These are phyloP conservation scores for Jimgerdemannia lactiflua DNA, from an alignment of 192 early-diverging fungal genomes.

Conservation along the genomic window DNA sequence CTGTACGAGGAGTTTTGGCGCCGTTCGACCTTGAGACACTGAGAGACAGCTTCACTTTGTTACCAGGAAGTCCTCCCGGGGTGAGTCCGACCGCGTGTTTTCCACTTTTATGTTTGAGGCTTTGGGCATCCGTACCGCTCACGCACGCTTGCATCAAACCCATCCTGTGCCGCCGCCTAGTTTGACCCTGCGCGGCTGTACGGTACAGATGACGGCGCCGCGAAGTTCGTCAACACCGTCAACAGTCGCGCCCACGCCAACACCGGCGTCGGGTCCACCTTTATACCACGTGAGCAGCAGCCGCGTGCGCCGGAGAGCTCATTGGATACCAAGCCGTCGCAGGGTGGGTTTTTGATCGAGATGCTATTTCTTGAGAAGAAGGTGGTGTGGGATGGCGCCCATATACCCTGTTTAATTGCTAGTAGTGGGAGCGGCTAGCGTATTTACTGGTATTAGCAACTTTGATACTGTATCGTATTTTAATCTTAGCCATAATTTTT, in stretches of 20 bases:
- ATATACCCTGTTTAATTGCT: no score
- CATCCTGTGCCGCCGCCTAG: not conserved
- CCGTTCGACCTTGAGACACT: slow-evolving; percentile 25
- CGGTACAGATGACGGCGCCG: not conserved
- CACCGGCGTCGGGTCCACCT: not conserved
- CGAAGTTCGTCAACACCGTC: not conserved
- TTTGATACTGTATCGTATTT: not conserved
- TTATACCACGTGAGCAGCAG: not conserved
- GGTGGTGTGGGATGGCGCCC: no score
- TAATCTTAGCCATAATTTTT: not conserved
- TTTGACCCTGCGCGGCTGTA: not conserved
- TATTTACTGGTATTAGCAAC: no score
- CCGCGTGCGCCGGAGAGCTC: not conserved
- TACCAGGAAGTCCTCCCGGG: slow-evolving; percentile 29
- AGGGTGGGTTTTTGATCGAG: not conserved
- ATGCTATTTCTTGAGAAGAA: no score
- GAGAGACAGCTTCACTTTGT: slow-evolving; percentile 23
- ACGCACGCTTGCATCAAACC: no score
- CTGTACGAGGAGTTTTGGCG: slow-evolving; percentile 11
- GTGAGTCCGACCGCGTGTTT: slow-evolving; percentile 6
- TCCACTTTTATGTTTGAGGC: not conserved
- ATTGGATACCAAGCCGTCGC: not conserved
- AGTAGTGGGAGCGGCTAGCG: not conserved
- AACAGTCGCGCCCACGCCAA: not conserved
- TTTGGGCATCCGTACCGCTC: no score